Conservation (phyloP, 192 early-diverging fungal species). For the Nowakowskiella sp. region DNA sequence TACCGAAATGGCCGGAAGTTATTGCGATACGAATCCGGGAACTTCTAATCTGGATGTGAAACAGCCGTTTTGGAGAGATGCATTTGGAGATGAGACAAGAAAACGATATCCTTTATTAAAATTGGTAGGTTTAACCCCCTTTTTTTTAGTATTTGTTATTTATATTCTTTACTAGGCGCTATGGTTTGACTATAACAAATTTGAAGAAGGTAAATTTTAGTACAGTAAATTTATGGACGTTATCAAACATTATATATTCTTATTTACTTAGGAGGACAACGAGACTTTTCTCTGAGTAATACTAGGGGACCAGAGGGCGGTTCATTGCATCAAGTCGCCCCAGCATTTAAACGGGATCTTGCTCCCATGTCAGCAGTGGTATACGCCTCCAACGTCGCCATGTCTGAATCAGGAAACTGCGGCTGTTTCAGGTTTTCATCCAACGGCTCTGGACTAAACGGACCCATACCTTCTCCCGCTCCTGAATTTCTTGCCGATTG, state of each 20-base stretch:
- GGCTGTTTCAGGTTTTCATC: not conserved
- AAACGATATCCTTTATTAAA: not conserved
- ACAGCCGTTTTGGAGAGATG: not conserved
- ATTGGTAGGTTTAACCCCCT: not conserved
- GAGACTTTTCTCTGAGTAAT: not conserved
- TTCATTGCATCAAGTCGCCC: not conserved
- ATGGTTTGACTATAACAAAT: not conserved
- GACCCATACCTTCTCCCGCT: not conserved
- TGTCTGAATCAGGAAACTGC: not conserved
- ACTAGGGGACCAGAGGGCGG: not conserved
- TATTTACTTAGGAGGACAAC: no score
- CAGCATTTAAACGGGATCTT: not conserved
- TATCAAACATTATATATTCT: no score
- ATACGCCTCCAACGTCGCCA: not conserved
- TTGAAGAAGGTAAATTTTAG: not conserved
- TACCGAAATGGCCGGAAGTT: not conserved
- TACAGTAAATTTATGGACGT: no score
- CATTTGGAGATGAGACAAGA: not conserved
- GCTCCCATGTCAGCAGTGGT: not conserved
- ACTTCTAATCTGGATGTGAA: not conserved
- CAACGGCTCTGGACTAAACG: not conserved
- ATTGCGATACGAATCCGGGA: not conserved
- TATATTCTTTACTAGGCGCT: not conserved
- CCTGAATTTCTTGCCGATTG: no score
- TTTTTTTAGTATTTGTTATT: not conserved